Conservation (phyloP, 1,139 yeast genomes). For the Hyphopichia khmerensis region DNA sequence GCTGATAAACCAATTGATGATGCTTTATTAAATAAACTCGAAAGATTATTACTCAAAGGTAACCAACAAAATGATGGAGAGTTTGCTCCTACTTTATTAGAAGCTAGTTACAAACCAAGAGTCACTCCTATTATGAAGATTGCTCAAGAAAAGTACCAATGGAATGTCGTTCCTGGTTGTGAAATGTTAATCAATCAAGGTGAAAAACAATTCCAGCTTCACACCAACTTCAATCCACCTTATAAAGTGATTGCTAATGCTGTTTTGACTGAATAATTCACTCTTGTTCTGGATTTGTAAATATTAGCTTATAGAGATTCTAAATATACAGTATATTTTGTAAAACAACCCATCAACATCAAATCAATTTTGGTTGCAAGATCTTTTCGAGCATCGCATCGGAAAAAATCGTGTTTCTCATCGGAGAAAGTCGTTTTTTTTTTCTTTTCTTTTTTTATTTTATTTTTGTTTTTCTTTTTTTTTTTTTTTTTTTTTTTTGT, state of each 20-base stretch:
- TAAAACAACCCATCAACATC: too few relatives aligned
- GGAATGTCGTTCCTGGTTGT: conserved; percentile 83
- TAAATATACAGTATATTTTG: neutral
- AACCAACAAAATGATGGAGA: conserved; percentile 21
- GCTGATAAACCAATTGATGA: conserved; percentile 76
- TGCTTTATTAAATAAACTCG: conserved; percentile 45
- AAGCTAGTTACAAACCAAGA: conserved; percentile 91
- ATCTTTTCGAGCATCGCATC: neutral
- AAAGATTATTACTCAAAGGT: conserved; percentile 46
- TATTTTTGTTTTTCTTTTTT: neutral
- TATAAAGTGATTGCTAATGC: conserved; percentile 60
- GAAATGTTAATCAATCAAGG: conserved; percentile 95
- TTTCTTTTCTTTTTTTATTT: neutral
- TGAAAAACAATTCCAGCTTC: conserved; percentile 74
- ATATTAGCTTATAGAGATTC: neutral
- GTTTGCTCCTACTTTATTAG: conserved; percentile 61
- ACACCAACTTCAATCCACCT: conserved; percentile 73
- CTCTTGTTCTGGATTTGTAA: too few relatives aligned
- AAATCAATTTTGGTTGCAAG: too few relatives aligned
- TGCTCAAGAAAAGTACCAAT: conserved; percentile 56
- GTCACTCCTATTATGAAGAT: conserved; percentile 81
- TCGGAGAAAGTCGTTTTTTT: neutral
- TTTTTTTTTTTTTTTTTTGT: neutral
- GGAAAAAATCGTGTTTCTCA: neutral
- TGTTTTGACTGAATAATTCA: conserved; percentile 36